Base-by-base conservation (phyloP, 1,139 yeast species). In the Zygosaccharomyces sapae region DNA sequence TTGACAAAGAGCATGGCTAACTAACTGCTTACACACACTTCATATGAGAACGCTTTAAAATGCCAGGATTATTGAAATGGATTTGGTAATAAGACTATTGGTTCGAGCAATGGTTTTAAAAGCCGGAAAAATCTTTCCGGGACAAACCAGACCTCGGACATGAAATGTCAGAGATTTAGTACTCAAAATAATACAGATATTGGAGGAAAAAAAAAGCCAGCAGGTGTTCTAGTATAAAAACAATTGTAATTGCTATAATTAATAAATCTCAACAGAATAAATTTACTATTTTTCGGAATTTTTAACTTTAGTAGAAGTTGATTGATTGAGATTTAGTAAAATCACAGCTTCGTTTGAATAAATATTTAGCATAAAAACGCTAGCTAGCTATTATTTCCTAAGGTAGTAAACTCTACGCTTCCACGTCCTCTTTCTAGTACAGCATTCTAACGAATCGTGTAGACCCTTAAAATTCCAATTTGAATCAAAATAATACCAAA, bases 371-470 rank as follows among this genome's bases (percentile, higher is more conserved):
- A 3, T 16, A 20, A 6, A 16, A 10, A 18, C 12, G 5, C 12
- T 8, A 10, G 37, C 25, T 20, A 18, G 18, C 10, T 30, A 12
- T 12, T 2, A 12, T 24, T 12, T 22, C 8, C 18, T 9, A 37
- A 37, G 27, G 27, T 19, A 31, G 16, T 9, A 37, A 16, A 58
- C 48, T 24, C 60, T 48, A 6, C 65, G 53, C 43, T 45, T 57
- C 61, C 62, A 60, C 1, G 38, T 46, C 46, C 63, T 55, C 12
- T 56, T 47, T 41, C 67, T 55, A 6, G 66, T 64, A 39, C 50
- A 62, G 16, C 59, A 49, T 37, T 56, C 63, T n/a, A 56, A 42
- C 1, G 68, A 58, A 30, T 59, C 66, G 4, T 43, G 35, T 1
- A 41, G 22, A 1, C 68, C 68, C 7, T 54, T 48, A 10, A 31